Evolutionary conservation across 106 monocot species (phyloP).

Genomic region (Allium cepa): DNA sequence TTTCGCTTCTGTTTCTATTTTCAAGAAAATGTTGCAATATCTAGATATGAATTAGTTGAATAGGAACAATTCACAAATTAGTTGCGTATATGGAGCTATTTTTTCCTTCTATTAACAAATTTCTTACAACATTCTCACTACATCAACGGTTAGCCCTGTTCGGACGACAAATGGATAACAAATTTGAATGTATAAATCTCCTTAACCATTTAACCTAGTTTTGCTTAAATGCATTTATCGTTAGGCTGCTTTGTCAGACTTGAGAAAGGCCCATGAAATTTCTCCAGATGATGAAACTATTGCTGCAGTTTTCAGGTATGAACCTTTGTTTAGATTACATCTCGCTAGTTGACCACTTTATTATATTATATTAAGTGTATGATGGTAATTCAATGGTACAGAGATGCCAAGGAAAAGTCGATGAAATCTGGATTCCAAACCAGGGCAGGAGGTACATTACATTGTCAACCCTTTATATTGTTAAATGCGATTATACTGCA

Average conservation of each 20-base stretch:
- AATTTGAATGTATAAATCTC: too few species aligned
- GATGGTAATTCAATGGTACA: constrained; percentile 21
- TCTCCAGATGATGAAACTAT: constrained; percentile 97
- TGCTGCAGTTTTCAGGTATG: constrained; percentile 61
- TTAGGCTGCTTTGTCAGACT: constrained; percentile 80
- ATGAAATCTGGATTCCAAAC: constrained; percentile 21
- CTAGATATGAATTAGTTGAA: too few species aligned
- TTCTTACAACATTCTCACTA: background rate
- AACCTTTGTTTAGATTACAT: background rate
- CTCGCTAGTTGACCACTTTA: background rate
- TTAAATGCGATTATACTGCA: too few species aligned
- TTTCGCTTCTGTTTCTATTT: too few species aligned
- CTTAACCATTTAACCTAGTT: too few species aligned
- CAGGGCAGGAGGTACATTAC: constrained; percentile 15
- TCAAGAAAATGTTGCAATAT: too few species aligned
- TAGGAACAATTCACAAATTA: too few species aligned
- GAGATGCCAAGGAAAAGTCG: constrained; percentile 58
- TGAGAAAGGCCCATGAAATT: constrained; percentile 61
- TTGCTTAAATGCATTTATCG: too few species aligned
- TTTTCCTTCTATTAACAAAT: background rate
- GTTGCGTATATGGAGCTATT: too few species aligned
- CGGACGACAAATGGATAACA: too few species aligned
- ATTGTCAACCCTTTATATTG: background rate
- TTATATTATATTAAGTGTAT: background rate
- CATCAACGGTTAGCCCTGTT: too few species aligned